A percentile compares a stretch with the other conserved stretches of the same genome.
phyloP scores from a whole-genome alignment of 2,329 filamentous ascomycete genomes.

The Trichoderma gracile region DNA sequence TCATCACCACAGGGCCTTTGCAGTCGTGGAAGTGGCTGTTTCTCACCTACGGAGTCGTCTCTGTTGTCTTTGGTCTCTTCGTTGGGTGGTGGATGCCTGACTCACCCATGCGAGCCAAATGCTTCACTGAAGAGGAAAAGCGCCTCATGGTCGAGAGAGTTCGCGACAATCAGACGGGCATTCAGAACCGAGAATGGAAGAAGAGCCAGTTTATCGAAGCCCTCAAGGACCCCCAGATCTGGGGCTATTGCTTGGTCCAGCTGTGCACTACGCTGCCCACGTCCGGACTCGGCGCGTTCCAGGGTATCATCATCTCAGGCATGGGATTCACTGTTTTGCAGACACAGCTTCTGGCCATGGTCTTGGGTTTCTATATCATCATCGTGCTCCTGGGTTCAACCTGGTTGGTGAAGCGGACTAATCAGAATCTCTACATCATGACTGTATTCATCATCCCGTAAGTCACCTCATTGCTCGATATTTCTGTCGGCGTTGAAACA shows the following conservation, averaged over 20 bases:
- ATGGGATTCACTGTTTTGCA: slow-evolving; percentile 18
- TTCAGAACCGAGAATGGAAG: slow-evolving; percentile 19
- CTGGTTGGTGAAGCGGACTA: not conserved
- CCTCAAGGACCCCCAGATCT: slow-evolving; percentile 17
- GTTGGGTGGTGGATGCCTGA: slow-evolving; percentile 20
- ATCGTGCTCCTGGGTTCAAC: slow-evolving; percentile 9
- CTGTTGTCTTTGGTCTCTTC: slow-evolving; percentile 8
- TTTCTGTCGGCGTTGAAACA: too few species aligned
- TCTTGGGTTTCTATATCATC: slow-evolving; percentile 17
- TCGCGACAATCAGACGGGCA: slow-evolving; percentile 18
- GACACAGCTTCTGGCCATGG: slow-evolving; percentile 15
- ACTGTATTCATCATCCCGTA: slow-evolving; percentile 10
- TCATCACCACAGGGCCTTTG: slow-evolving; percentile 7
- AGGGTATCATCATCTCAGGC: slow-evolving; percentile 12
- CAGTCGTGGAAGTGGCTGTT: slow-evolving; percentile 16
- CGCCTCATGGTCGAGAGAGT: slow-evolving; percentile 21
- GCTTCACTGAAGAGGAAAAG: slow-evolving; percentile 19
- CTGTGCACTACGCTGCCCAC: slow-evolving; percentile 13
- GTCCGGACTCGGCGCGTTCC: slow-evolving; percentile 17
- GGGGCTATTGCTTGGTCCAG: slow-evolving; percentile 17
- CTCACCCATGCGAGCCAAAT: slow-evolving; percentile 16
- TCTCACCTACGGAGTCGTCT: slow-evolving; percentile 7
- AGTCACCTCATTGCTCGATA: not conserved
- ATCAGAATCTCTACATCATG: slow-evolving; percentile 19
- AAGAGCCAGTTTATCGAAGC: slow-evolving; percentile 12